Conservation (phyloP, 139 green algal species). For the Auxenochlorella pyrenoidosa region DNA sequence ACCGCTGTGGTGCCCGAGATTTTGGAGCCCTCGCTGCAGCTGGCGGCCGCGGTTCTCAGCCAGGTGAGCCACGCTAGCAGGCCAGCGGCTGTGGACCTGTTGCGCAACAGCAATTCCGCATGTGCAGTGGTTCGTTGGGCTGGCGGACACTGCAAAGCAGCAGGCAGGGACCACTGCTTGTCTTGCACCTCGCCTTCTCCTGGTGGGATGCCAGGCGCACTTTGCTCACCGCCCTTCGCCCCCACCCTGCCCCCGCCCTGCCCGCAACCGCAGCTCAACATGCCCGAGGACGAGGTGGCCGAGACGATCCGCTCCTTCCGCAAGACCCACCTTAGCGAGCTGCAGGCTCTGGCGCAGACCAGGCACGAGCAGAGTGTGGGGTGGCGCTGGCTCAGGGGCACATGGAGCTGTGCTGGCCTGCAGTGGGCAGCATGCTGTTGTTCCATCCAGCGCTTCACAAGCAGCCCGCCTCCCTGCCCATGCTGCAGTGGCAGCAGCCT, state of each 20-base stretch:
- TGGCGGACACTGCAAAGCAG: neutral
- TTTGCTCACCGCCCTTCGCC: too few species aligned
- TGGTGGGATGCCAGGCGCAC: neutral
- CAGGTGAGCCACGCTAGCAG: slow-evolving; percentile 59
- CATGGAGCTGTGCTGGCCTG: neutral
- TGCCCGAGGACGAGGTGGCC: slow-evolving; percentile 82
- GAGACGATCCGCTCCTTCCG: slow-evolving; percentile 77
- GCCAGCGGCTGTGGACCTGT: neutral
- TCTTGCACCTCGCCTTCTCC: neutral
- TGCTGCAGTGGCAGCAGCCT: slow-evolving; percentile 56
- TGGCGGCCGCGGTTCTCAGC: slow-evolving; percentile 90
- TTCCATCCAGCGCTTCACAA: neutral
- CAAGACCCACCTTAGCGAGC: slow-evolving; percentile 63
- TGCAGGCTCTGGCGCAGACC: slow-evolving; percentile 60
- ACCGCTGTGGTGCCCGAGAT: slow-evolving; percentile 97
- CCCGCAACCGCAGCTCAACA: slow-evolving; percentile 35
- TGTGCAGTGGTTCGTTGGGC: too few species aligned
- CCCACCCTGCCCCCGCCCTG: too few species aligned
- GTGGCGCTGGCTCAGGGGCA: neutral
- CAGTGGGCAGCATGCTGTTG: neutral
- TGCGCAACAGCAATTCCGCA: too few species aligned
- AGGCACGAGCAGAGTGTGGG: slow-evolving; percentile 13
- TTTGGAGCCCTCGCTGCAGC: slow-evolving; percentile 95
- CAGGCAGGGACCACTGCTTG: neutral
- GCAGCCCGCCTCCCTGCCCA: neutral